phyloP scores from a whole-genome alignment of 2,329 filamentous ascomycete genomes.

The Pestalotiopsis sp. region DNA sequence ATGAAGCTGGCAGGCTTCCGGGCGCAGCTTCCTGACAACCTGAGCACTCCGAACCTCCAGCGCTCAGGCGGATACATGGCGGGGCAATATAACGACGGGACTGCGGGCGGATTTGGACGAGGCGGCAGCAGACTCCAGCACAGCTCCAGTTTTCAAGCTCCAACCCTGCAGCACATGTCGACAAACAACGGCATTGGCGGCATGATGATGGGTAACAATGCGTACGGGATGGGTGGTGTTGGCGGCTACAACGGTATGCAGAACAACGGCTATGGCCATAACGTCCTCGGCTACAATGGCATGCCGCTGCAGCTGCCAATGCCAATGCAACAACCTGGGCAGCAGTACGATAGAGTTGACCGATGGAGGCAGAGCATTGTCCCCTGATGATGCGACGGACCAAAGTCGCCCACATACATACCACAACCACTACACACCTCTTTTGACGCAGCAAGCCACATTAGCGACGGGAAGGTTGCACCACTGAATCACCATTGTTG shows the following conservation, averaged over 20 bases:
- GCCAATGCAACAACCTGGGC: conserved; percentile 27
- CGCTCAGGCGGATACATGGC: conserved; percentile 50
- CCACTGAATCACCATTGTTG: no score
- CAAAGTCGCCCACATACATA: background rate
- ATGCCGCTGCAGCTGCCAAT: conserved; percentile 20
- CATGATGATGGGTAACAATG: background rate
- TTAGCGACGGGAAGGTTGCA: background rate
- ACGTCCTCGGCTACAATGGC: conserved; percentile 20
- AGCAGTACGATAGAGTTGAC: conserved; percentile 33
- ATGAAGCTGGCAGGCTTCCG: conserved; percentile 51
- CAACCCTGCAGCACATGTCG: conserved; percentile 21
- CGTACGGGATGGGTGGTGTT: conserved; percentile 18
- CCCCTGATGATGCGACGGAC: conserved; percentile 20
- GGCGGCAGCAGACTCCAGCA: conserved; percentile 19
- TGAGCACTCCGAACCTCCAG: conserved; percentile 34
- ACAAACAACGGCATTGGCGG: conserved; percentile 7
- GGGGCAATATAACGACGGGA: conserved; percentile 58
- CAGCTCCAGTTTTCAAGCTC: background rate
- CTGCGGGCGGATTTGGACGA: conserved; percentile 38
- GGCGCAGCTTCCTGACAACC: conserved; percentile 49
- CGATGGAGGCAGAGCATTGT: conserved; percentile 35
- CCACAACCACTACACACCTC: background rate
- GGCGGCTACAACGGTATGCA: conserved; percentile 24
- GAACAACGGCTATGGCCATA: conserved; percentile 17
- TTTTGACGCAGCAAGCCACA: background rate